Evolutionary conservation across 148 eudicot genomes (phyloP), one percentile per base, ranked within the genome.

Genomic region (Fagopyrum homotropicum): DNA sequence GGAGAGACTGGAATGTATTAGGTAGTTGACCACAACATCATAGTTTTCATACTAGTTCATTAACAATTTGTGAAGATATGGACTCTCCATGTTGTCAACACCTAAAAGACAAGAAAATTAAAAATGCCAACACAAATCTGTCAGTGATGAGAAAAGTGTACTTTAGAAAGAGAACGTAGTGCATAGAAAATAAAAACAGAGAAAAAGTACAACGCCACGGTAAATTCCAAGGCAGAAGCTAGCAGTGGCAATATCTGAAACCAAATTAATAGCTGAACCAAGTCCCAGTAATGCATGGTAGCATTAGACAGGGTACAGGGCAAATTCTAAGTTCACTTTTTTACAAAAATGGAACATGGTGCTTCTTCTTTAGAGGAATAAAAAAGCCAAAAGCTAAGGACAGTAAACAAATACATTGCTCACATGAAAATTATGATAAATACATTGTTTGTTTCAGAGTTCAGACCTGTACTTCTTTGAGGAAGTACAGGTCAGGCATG

Each of bases 71-170:
- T 69, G 97, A 76, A 75, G 98, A 84, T 73, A 94, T 80, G 70
- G 96, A 90, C 82, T 89, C 93, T 56, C 98, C 96, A 80, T 76
- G 92, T 76, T 94, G 97, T 97, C 76, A 94, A 75, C 47, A 91
- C 93, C 97, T 94, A 79, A 7, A 81, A 76, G 71, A 43, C n/a
- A 78, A 77, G n/a, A 35, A 74, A 72, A 64, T 30, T 12, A 35
- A 12, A 12, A 64, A 64, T 64, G 17, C 46, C 45, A 64, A 29
- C 69, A 29, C 30, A 29, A 29, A 64, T 35, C n/a, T 64, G 70
- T 64, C 8, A 35, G 46, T 5, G 17, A 64, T 11, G 46, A 64
- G 16, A 64, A 35, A 29, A 30, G 70, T 64, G 11, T 45, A 11
- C 17, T 9, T 35, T 15, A 7, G n/a, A 64, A 64, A 4, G 17